These are phyloP conservation scores for Psilocybe sp. DNA, from an alignment of 768 basidiomycete genomes.

Conservation along the genomic window DNA sequence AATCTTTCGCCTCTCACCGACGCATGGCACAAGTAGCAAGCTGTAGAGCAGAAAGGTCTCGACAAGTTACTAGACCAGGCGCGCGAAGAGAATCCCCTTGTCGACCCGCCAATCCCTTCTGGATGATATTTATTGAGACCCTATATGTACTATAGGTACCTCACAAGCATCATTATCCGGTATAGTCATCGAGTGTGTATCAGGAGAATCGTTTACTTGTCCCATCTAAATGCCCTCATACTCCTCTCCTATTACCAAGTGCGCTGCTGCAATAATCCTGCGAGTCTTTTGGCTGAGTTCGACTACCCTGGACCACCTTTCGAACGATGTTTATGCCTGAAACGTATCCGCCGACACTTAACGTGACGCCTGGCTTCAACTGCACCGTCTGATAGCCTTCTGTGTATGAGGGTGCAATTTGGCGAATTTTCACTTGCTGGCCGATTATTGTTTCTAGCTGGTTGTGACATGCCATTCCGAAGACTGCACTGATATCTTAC, in stretches of 20 bases:
- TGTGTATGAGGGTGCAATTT: neutral
- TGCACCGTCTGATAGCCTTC: neutral
- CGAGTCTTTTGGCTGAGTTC: neutral
- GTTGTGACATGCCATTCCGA: no score
- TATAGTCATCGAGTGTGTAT: no score
- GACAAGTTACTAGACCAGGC: slow-evolving; percentile 78
- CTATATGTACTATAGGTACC: slow-evolving; percentile 1
- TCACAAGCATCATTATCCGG: neutral
- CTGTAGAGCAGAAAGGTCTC: slow-evolving; percentile 75
- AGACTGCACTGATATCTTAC: no score
- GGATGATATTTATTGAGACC: neutral
- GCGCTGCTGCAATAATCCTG: neutral
- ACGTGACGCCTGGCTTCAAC: no score
- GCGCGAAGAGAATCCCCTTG: slow-evolving; percentile 73
- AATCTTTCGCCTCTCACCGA: no score
- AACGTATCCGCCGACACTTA: no score
- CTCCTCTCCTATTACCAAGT: no score
- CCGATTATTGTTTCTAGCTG: no score
- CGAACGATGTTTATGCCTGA: no score
- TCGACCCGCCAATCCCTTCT: slow-evolving; percentile 50
- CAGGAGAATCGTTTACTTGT: no score
- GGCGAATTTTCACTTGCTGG: no score
- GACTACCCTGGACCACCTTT: neutral
- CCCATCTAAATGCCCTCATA: no score
- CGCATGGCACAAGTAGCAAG: slow-evolving; percentile 60